Evolutionary conservation across 352 stramenopile genomes (phyloP).

Genomic region (Phytopythium cucurbitacearum): DNA sequence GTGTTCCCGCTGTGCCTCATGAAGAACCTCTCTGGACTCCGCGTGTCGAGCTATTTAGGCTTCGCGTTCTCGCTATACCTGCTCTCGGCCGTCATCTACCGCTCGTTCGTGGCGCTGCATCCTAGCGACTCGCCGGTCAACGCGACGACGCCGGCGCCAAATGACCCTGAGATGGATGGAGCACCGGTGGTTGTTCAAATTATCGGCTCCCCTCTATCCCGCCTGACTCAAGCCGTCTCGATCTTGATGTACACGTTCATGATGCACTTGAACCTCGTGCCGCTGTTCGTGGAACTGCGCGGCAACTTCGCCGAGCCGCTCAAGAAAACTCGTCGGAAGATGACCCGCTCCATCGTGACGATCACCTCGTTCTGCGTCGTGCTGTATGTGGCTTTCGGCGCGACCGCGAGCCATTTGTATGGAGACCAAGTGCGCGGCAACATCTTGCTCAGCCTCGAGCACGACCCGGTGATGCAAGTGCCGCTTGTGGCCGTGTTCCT

Average conservation of each 20-base stretch:
- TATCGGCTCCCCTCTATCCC: constrained; percentile 26
- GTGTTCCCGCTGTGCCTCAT: constrained; percentile 70
- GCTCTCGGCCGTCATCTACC: constrained; percentile 49
- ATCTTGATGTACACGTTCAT: constrained; percentile 87
- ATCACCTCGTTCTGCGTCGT: constrained; percentile 50
- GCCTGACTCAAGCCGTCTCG: constrained; percentile 49
- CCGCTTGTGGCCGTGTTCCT: constrained; percentile 65
- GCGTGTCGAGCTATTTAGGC: constrained; percentile 65
- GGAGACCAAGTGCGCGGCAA: constrained; percentile 55
- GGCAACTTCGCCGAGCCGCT: constrained; percentile 53
- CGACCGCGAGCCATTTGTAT: constrained; percentile 51
- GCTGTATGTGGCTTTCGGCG: constrained; percentile 61
- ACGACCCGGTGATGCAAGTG: constrained; percentile 62
- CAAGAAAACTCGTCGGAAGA: constrained; percentile 36
- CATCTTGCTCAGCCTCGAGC: constrained; percentile 76
- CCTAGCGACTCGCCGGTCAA: neutral
- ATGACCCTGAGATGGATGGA: constrained; percentile 10
- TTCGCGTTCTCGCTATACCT: constrained; percentile 68
- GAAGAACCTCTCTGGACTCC: constrained; percentile 62
- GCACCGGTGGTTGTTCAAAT: constrained; percentile 13
- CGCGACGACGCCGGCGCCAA: constrained; percentile 2
- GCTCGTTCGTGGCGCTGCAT: constrained; percentile 30
- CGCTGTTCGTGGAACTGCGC: constrained; percentile 67
- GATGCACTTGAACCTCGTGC: constrained; percentile 79
- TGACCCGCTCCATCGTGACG: constrained; percentile 44